Conservation (phyloP, 352 stramenopile genomes). For the Hyaloperonospora brassicae region DNA sequence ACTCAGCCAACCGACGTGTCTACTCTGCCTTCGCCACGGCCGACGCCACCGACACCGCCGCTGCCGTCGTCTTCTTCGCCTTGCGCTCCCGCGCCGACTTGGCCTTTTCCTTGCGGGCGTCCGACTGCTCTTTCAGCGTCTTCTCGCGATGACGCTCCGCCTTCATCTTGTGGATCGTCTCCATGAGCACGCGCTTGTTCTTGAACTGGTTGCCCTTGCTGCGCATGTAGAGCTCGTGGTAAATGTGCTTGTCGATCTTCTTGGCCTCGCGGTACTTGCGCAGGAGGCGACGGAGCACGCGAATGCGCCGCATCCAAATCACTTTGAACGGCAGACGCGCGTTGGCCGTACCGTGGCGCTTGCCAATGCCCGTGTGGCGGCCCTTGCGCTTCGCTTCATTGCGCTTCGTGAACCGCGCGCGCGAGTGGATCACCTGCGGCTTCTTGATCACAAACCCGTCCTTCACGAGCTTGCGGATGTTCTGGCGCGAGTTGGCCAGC, state of each 20-base stretch:
- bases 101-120: no score
- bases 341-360: slow-evolving; percentile 98
- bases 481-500: slow-evolving; percentile 98
- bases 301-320: no score
- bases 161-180: slow-evolving; percentile 99
- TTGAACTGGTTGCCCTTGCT: slow-evolving; percentile 99
- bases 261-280: no score
- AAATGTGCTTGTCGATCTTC: slow-evolving; percentile 99
- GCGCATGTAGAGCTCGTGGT: slow-evolving; percentile 99
- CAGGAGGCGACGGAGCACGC: no score
- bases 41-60: no score
- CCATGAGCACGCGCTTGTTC: slow-evolving; percentile 99
- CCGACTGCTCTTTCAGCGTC: no score
- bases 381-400: slow-evolving; percentile 99
- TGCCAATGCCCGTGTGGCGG: slow-evolving; percentile 98
- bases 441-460: slow-evolving; percentile 99
- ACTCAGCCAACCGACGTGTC: no score
- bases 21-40: no score
- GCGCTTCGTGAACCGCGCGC: slow-evolving; percentile 91
- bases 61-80: no score
- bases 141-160: no score
- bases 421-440: slow-evolving; percentile 97
- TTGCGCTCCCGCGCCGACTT: no score
- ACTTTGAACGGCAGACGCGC: no score
- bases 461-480: slow-evolving; percentile 98